phyloP scores from a whole-genome alignment of 2,329 filamentous ascomycete species.

The Nannizziopsis arthrosporioides region DNA sequence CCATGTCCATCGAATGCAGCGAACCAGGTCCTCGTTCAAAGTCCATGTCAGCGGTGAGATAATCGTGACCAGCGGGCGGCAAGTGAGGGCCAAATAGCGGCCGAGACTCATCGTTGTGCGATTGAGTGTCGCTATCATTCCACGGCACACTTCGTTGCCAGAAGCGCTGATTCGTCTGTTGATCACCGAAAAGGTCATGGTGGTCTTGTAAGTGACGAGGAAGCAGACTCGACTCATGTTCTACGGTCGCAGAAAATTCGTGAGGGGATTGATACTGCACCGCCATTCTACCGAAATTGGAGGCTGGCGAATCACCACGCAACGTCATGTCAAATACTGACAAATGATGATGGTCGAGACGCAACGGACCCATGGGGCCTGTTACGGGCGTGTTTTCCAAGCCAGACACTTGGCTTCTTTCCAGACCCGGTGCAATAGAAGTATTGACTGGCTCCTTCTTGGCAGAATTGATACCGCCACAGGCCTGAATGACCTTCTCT shows the following conservation, averaged over 20 bases:
- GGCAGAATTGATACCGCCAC: slow-evolving; percentile 32
- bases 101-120: slow-evolving; percentile 33
- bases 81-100: slow-evolving; percentile 36
- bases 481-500: slow-evolving; percentile 34
- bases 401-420: slow-evolving; percentile 8
- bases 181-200: slow-evolving; percentile 35
- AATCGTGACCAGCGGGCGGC: slow-evolving; percentile 32
- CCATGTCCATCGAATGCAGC: slow-evolving; percentile 36
- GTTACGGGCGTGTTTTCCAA: slow-evolving; percentile 26
- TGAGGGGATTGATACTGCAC: slow-evolving; percentile 33
- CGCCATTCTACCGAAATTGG: slow-evolving; percentile 34
- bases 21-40: slow-evolving; percentile 33
- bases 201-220: slow-evolving; percentile 28
- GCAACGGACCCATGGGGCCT: slow-evolving; percentile 10
- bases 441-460: slow-evolving; percentile 7
- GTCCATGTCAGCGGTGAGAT: slow-evolving; percentile 35
- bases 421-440: slow-evolving; percentile 22
- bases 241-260: slow-evolving; percentile 30
- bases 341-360: slow-evolving; percentile 20
- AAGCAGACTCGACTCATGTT: slow-evolving; percentile 19
- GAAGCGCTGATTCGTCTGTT: slow-evolving; percentile 36
- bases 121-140: slow-evolving; percentile 32
- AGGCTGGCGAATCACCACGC: slow-evolving; percentile 34
- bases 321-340: slow-evolving; percentile 34
- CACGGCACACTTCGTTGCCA: slow-evolving; percentile 34